phyloP scores from a whole-genome alignment of 805 yeast genomes.

The Monosporozyma unispora region DNA sequence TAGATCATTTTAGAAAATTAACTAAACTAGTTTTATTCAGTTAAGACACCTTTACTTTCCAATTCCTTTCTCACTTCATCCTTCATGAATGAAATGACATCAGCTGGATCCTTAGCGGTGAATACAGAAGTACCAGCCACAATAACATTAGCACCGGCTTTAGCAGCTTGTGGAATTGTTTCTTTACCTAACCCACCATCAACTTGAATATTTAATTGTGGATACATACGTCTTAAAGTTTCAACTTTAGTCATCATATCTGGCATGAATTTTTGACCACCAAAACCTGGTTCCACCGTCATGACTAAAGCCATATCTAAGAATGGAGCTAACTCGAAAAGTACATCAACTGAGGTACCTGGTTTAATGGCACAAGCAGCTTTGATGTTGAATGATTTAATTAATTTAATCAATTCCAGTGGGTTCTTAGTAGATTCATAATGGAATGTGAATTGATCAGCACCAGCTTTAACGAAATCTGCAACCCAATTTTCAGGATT shows the following conservation, averaged over 20 bases:
- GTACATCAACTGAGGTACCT: conserved; percentile 76
- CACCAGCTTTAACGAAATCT: conserved; percentile 88
- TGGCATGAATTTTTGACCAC: conserved; percentile 93
- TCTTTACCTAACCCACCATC: conserved; percentile 92
- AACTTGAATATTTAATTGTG: conserved; percentile 81
- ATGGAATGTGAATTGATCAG: conserved; percentile 93
- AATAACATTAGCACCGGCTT: conserved; percentile 95
- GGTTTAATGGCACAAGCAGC: conserved; percentile 96
- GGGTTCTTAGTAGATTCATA: conserved; percentile 86
- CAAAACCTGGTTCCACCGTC: conserved; percentile 99
- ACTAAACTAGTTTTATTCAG: conserved; percentile 2
- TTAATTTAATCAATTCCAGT: conserved; percentile 58
- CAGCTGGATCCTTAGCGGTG: conserved; percentile 70
- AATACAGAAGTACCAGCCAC: conserved; percentile 96
- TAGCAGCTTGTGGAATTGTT: conserved; percentile 81
- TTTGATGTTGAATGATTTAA: conserved; percentile 73
- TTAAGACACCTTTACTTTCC: conserved; percentile 37
- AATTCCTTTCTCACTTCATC: conserved; percentile 47
- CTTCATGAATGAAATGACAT: conserved; percentile 63
- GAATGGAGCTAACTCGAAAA: conserved; percentile 62
- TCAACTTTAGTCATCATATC: conserved; percentile 96
- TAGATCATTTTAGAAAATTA: not conserved
- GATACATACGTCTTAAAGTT: conserved; percentile 60
- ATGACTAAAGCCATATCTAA: conserved; percentile 93
- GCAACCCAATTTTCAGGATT: conserved; percentile 89